Base-by-base conservation (phyloP, 257 asterid genomes). In the Cinchona pubescens region DNA sequence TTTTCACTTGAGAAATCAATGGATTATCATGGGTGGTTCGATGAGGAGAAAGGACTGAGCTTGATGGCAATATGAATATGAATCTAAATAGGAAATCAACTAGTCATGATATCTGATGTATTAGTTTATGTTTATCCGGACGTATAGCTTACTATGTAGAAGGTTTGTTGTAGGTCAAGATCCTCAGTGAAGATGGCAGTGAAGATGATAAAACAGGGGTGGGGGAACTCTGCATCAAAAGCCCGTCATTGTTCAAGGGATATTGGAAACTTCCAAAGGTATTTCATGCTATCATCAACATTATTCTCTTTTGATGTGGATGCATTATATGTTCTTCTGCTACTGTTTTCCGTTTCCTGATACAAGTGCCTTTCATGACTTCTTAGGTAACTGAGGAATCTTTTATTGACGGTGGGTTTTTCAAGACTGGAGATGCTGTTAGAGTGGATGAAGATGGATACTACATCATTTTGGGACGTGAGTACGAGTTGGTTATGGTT, bases 261-360 rank as follows among this genome's bases (percentile, higher is more conserved):
- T 94, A 94, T 67, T 94, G 99, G 99, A 92, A 92, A 75, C 91
- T 89, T 73, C 97, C 97, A 7, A 86, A 90, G 96, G 99, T 94
- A 84, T 25, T 82, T 66, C 51, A 12, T 29, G 48, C 37, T 29
- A 65, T 46, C 18, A 65, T 65, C 48, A 27, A 71, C 40, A 77
- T 48, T 49, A 2, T 53, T 70, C 45, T 19, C n/a, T 25, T 32
- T 38, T 29, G 59, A 38, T 77, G 63, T 55, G 56, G 48, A 25
- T 77, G 13, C 13, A 42, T 35, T 23, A 34, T 13, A 58, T 16
- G 19, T 19, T 55, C 34, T 40, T 74, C 43, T 40, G 10, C n/a
- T 27, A 51, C 67, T 51, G 32, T 7, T 63, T 38, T 37, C 38
- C 37, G 46, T 69, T 63, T 75, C 21, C 66, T 74, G 58, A 49